Evolutionary conservation across 2,329 filamentous ascomycete genomes (phyloP), one percentile per base, ranked within the genome.

Genomic region (Tolypocladium nubicola): DNA sequence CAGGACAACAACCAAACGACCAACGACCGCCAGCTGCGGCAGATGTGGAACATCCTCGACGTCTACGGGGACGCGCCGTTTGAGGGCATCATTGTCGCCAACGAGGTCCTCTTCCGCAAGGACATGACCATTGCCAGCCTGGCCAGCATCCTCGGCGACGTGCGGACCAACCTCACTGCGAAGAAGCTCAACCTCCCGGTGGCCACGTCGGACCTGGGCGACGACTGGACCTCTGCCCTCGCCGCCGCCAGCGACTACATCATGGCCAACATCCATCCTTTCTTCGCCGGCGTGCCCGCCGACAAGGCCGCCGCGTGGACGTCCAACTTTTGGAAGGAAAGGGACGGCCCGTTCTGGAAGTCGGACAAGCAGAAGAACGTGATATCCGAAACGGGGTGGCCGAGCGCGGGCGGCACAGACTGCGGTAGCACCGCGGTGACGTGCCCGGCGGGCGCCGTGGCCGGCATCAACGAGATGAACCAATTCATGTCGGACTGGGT

Each of bases 211-310:
- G 93, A 97, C 69, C 79, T 97, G 0, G 93, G 93, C 33, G 87
- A 94, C 66, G 88, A 93, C 66, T 97, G 93, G 93, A 87, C 84
- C 3, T 67, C 79, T 0, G 76, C 79, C 2, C 81, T 97, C 21
- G 88, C 88, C 0, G 64, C 74, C 4, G 79, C 84, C 55, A 88
- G 90, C 47, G 92, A 97, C 71, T 86, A 89, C 66, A 85, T 97
- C 72, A 97, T 97, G 92, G 88, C 90, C 64, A 97, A 97, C 68
- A 89, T 97, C 56, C 94, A 97, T 69, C 93, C 94, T 0, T 97
- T 97, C 79, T 97, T 97, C 68, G 88, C 86, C 0, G 93, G 93
- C 52, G 84, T 90, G 14, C 76, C 80, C 0, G 86, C 85, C 2
- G 75, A 82, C 2, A 70, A 80, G 1, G 90, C 90, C 0, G 86